Conservation (phyloP, 208 protist species). For the Leishmania major region DNA sequence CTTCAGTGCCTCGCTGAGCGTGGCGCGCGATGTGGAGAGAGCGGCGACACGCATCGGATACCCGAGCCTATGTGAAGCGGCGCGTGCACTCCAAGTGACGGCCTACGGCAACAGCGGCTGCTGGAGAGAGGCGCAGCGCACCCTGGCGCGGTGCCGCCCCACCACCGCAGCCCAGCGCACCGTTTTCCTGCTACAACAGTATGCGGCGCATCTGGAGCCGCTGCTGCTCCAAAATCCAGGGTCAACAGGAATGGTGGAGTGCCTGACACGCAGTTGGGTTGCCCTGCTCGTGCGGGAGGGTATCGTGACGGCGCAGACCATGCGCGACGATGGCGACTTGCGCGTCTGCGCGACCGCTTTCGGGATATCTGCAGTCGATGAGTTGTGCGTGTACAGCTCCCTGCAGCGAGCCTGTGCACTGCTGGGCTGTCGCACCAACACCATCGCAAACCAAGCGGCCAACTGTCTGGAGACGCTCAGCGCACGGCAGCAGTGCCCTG, state of each 20-base stretch:
- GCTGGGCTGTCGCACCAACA: background rate
- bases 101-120: slow-evolving; percentile 10
- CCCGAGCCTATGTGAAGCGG: slow-evolving; percentile 21
- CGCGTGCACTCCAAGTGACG: slow-evolving; percentile 20
- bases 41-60: slow-evolving; percentile 55
- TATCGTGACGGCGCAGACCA: background rate
- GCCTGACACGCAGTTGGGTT: slow-evolving; percentile 26
- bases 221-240: slow-evolving; percentile 9
- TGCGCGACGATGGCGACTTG: background rate
- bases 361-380: slow-evolving; percentile 10
- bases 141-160: slow-evolving; percentile 15
- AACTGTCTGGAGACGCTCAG: slow-evolving; percentile 13
- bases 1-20: slow-evolving; percentile 38
- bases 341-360: slow-evolving; percentile 1
- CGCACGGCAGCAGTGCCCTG: slow-evolving; percentile 5
- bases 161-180: slow-evolving; percentile 1
- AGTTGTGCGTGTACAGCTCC: slow-evolving; percentile 24
- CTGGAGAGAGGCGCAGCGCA: slow-evolving; percentile 17
- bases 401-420: slow-evolving; percentile 15
- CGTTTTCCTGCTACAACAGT: slow-evolving; percentile 25
- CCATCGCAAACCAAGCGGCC: background rate
- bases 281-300: slow-evolving; percentile 8
- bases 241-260: background rate
- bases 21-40: slow-evolving; percentile 26
- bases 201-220: slow-evolving; percentile 24